phyloP scores from a whole-genome alignment of 306 rosid species.

The Citrullus mucosospermus region DNA sequence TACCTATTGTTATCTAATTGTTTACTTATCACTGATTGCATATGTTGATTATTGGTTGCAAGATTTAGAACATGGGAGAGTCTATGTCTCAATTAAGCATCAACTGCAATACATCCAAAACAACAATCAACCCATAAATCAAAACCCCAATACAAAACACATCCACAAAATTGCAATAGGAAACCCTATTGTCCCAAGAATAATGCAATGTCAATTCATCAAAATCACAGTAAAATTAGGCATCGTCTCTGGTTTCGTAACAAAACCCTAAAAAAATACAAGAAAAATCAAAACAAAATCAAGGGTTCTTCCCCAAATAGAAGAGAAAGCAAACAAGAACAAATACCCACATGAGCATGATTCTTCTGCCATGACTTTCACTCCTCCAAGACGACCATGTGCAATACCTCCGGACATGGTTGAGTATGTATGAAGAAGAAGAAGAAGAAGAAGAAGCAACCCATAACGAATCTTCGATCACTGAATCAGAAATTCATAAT shows the following conservation, averaged over 20 bases:
- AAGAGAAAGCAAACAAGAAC: not conserved
- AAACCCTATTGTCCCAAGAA: slow-evolving; percentile 68
- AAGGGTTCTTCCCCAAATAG: not conserved
- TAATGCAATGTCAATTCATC: slow-evolving; percentile 97
- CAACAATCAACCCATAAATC: not conserved
- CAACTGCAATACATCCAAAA: not conserved
- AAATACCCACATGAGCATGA: slow-evolving; percentile 77
- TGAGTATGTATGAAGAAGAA: not conserved
- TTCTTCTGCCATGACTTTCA: slow-evolving; percentile 91
- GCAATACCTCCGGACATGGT: slow-evolving; percentile 55
- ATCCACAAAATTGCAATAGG: not conserved
- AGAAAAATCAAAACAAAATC: not conserved
- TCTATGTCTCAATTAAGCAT: not conserved
- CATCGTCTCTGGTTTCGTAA: slow-evolving; percentile 79
- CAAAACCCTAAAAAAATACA: slow-evolving; percentile 59
- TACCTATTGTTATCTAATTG: no score
- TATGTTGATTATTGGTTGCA: not conserved
- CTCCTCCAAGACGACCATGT: slow-evolving; percentile 88
- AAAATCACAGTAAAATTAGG: slow-evolving; percentile 74
- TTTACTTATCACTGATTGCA: no score
- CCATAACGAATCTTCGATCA: not conserved
- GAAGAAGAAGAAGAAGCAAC: not conserved
- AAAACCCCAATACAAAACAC: not conserved
- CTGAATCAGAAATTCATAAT: not conserved
- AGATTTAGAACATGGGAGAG: not conserved